Base-by-base conservation (phyloP, 2,329 filamentous ascomycete species). In the Eurotiales sp. region DNA sequence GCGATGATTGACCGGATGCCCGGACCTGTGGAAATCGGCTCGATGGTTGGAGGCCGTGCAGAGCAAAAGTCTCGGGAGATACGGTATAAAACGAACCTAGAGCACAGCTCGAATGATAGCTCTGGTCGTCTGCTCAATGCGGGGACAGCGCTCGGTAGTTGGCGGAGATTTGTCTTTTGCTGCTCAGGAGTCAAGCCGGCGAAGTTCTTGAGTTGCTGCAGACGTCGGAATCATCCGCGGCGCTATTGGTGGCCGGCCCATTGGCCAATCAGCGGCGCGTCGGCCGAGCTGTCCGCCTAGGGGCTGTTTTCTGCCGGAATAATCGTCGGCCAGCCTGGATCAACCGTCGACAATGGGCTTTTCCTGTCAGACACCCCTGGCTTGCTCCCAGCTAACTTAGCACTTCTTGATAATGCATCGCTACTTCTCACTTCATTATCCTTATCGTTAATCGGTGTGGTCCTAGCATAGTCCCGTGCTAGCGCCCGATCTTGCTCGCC, bases 301-400 rank as follows among this genome's bases (percentile, higher is more conserved):
- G 44, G 45, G 32, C 27, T 15, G 10, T 30, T 49, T 53, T 53
- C 51, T 53, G 51, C 51, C 51, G 45, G 45, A 53, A 43, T 53
- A 34, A 34, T 37, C 22, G n/a, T n/a, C n/a, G n/a, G n/a, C n/a
- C n/a, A n/a, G n/a, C n/a, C n/a, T n/a, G n/a, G n/a, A n/a, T n/a
- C n/a, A n/a, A n/a, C n/a, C n/a, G n/a, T n/a, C n/a, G n/a, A n/a
- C n/a, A n/a, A n/a, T n/a, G n/a, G n/a, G n/a, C n/a, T n/a, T n/a
- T n/a, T n/a, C n/a, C n/a, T n/a, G n/a, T n/a, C n/a, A n/a, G n/a
- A n/a, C n/a, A n/a, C n/a, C n/a, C n/a, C n/a, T n/a, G n/a, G n/a
- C n/a, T n/a, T n/a, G n/a, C n/a, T n/a, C n/a, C n/a, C n/a, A n/a
- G n/a, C n/a, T n/a, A n/a, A 22, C 19, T 17, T 32, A n/a, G 8